Percentiles rank a stretch among this genome's conserved stretches.
Evolutionary conservation across 169 alveolate species (phyloP).

Genomic region (Besnoitia besnoiti): DNA sequence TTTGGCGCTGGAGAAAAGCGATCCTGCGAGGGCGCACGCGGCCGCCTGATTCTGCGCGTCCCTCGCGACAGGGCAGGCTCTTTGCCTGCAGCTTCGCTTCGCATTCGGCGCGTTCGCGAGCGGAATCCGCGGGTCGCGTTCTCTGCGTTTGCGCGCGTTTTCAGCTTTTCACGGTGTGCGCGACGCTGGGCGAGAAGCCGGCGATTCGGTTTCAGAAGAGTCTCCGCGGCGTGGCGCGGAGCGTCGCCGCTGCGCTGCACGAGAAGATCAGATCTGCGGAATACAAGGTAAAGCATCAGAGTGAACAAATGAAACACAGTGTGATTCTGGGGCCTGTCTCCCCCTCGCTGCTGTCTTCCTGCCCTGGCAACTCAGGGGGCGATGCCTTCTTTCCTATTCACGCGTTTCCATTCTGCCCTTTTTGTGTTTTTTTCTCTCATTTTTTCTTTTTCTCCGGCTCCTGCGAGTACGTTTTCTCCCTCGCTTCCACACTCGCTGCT

Average conservation of each 20-base stretch:
- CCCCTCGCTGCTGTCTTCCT: no score
- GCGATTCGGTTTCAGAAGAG: constrained; percentile 67
- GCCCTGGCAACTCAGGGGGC: no score
- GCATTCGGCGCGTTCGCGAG: no score
- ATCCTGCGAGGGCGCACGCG: no score
- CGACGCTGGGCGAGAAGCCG: constrained; percentile 60
- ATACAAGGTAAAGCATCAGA: background rate
- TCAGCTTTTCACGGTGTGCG: constrained; percentile 65
- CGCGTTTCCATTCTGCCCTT: background rate
- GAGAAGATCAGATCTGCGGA: background rate
- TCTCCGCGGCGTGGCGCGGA: constrained; percentile 39
- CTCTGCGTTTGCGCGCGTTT: background rate
- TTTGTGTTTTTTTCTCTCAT: background rate
- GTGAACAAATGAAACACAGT: background rate
- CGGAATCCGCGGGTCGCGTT: background rate
- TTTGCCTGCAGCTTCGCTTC: no score
- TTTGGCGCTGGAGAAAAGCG: no score
- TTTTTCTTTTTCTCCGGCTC: background rate
- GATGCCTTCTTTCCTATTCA: background rate
- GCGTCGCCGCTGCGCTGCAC: constrained; percentile 54
- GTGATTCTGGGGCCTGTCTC: background rate
- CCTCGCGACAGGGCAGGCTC: no score
- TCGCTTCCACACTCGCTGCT: background rate
- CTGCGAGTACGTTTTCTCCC: background rate
- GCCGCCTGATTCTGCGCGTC: no score